Conservation (phyloP, 257 asterid species). For the Nicotiana otophora region DNA sequence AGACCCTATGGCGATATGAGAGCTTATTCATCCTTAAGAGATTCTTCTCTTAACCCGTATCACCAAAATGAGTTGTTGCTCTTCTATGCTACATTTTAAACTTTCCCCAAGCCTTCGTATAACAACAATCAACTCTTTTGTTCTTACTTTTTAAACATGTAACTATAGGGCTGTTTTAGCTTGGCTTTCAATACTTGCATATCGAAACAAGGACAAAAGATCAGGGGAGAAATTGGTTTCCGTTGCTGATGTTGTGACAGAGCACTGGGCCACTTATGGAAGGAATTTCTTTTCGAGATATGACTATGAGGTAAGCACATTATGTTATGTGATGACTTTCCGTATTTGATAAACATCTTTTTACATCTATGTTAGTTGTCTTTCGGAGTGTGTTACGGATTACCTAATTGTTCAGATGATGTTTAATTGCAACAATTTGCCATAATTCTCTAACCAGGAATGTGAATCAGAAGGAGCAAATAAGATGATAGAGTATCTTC, state of each 20-base stretch:
- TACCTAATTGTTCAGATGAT: background rate
- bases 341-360: background rate
- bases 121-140: background rate
- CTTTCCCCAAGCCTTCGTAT: background rate
- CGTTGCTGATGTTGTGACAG: constrained; percentile 78
- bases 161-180: constrained; percentile 87
- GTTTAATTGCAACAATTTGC: constrained; percentile 11
- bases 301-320: constrained; percentile 75
- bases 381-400: background rate
- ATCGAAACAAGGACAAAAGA: constrained; percentile 69
- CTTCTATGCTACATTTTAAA: background rate
- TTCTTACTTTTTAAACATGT: constrained; percentile 6
- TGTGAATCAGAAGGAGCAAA: constrained; percentile 91
- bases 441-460: constrained; percentile 43
- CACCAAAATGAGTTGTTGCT: background rate
- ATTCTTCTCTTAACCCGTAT: background rate
- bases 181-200: constrained; percentile 95
- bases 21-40: background rate
- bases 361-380: constrained; percentile 1
- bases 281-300: constrained; percentile 95
- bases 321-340: constrained; percentile 13
- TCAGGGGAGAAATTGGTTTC: constrained; percentile 77
- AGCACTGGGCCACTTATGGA: constrained; percentile 94
- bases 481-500: constrained; percentile 62
- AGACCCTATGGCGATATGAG: background rate